Percentiles rank a stretch among this genome's conserved stretches.
These are phyloP conservation scores for Peribolospora baueri DNA, from an alignment of 768 basidiomycete genomes.

Conservation along the genomic window DNA sequence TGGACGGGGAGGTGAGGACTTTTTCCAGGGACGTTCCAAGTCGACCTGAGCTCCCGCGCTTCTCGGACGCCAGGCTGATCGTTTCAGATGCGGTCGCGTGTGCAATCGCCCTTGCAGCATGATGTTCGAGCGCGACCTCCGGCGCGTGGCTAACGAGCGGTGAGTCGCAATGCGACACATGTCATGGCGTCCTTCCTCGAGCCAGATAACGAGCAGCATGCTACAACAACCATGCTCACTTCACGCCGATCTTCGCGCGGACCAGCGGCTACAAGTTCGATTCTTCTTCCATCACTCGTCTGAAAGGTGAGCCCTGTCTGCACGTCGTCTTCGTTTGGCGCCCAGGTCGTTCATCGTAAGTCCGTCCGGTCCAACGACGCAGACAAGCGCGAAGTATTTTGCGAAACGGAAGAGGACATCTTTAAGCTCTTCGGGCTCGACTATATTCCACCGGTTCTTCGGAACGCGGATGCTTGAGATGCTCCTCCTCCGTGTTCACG, in stretches of 20 bases:
- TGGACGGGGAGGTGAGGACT: conserved; percentile 25
- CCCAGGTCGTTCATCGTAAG: too few relatives aligned
- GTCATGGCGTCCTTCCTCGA: too few relatives aligned
- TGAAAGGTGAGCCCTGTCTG: too few relatives aligned
- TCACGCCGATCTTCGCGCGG: too few relatives aligned
- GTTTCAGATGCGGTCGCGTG: neutral
- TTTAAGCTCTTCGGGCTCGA: conserved; percentile 6
- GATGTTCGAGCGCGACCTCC: conserved; percentile 7
- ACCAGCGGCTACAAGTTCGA: conserved; percentile 4
- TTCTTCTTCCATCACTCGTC: neutral
- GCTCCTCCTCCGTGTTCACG: too few relatives aligned
- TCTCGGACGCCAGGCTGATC: neutral
- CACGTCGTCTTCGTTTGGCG: too few relatives aligned
- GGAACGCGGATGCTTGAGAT: too few relatives aligned
- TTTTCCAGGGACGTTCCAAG: too few relatives aligned
- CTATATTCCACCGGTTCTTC: conserved; percentile 1
- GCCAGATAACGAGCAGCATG: neutral
- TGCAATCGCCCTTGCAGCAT: neutral
- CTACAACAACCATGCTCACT: neutral
- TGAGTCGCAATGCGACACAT: neutral
- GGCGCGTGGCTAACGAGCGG: conserved; percentile 1
- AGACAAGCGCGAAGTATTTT: conserved; percentile 1
- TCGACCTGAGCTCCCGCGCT: neutral
- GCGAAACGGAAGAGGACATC: conserved; percentile 4
- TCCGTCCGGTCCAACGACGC: neutral